Evolutionary conservation across 164 flowering plant genomes (phyloP).

Genomic region (Sextonia rubra): DNA sequence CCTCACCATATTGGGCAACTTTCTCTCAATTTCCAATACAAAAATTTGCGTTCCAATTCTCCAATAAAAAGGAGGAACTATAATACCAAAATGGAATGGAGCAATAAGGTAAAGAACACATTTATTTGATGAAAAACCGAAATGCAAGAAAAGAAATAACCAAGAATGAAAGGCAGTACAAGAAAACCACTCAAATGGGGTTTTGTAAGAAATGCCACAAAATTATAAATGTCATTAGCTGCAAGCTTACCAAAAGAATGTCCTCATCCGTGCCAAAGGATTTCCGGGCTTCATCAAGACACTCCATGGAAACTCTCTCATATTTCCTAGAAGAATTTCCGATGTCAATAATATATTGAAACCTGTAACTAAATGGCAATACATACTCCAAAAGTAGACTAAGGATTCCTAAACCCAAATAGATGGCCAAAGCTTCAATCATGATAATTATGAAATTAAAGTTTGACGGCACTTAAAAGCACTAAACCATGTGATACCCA

Average conservation of each 20-base stretch:
- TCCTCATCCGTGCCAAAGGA: conserved; percentile 98
- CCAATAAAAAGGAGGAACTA: too few species aligned
- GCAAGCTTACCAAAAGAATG: conserved; percentile 67
- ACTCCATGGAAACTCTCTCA: conserved; percentile 52
- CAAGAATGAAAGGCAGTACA: background rate
- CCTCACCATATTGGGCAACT: too few species aligned
- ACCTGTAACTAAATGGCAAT: background rate
- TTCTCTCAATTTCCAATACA: too few species aligned
- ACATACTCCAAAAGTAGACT: background rate
- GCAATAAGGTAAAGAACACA: too few species aligned
- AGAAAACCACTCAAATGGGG: background rate
- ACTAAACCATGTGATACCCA: too few species aligned
- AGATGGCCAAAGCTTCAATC: too few species aligned
- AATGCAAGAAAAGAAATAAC: background rate
- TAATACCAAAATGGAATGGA: too few species aligned
- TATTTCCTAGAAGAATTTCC: conserved; percentile 47
- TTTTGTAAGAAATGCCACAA: background rate
- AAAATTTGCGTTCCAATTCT: too few species aligned
- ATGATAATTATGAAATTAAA: too few species aligned
- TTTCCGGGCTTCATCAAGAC: conserved; percentile 85
- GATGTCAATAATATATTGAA: background rate
- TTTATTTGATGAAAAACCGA: background rate
- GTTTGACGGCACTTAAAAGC: too few species aligned
- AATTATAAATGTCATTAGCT: background rate
- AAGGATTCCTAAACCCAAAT: too few species aligned